Evolutionary conservation across 2,329 filamentous ascomycete genomes (phyloP).

Genomic region (Venturiaceae sp.): DNA sequence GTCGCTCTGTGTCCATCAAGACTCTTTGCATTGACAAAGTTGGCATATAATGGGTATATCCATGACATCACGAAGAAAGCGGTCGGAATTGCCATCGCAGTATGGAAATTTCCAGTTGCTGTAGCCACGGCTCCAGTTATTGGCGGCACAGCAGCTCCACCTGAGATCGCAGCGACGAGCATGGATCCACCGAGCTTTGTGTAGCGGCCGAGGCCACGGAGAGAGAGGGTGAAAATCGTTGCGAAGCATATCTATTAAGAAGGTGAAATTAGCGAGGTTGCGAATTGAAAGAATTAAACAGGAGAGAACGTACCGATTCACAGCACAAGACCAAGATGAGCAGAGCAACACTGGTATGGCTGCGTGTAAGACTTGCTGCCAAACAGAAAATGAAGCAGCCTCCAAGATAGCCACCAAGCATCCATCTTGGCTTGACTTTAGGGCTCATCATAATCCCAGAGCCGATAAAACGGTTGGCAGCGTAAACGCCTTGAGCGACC

Average conservation of each 20-base stretch:
- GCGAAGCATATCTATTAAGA: no score
- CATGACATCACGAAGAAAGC: slow-evolving; percentile 16
- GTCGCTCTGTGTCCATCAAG: no score
- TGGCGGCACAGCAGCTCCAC: slow-evolving; percentile 24
- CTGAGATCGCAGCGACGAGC: slow-evolving; percentile 24
- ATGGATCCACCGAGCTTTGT: slow-evolving; percentile 28
- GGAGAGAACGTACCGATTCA: slow-evolving; percentile 20
- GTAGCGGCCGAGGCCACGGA: slow-evolving; percentile 27
- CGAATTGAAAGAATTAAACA: no score
- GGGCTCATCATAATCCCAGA: slow-evolving; percentile 27
- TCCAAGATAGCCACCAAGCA: slow-evolving; percentile 24
- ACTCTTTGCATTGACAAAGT: no score
- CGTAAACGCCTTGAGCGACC: slow-evolving; percentile 26
- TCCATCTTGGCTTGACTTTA: slow-evolving; percentile 22
- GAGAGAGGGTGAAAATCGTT: slow-evolving; percentile 25
- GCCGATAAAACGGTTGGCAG: slow-evolving; percentile 24
- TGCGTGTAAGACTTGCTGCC: slow-evolving; percentile 22
- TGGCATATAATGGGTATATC: neutral
- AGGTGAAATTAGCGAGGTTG: no score
- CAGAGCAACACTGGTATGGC: slow-evolving; percentile 17
- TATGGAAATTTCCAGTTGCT: slow-evolving; percentile 11
- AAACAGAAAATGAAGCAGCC: slow-evolving; percentile 24
- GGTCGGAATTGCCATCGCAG: slow-evolving; percentile 25
- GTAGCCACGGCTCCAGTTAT: slow-evolving; percentile 4
- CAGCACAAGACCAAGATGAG: slow-evolving; percentile 27